Evolutionary conservation across 1,284 basidiomycete genomes (phyloP), one percentile per base, ranked within the genome.

Genomic region (Apiotrichum siamense): DNA sequence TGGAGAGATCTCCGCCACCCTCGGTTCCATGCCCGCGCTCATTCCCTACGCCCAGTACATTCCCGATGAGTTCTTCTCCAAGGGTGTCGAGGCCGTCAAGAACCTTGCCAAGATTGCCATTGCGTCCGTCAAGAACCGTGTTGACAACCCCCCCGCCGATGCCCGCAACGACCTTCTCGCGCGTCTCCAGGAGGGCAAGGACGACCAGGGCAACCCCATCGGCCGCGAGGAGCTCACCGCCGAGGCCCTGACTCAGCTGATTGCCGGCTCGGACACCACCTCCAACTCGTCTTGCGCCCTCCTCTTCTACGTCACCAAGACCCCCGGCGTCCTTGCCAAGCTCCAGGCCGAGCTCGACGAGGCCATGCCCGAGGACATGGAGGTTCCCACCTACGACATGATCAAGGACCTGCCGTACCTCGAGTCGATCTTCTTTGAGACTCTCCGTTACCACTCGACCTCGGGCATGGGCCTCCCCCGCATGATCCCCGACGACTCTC

Each of bases 221-320:
- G 46, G 33, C 39, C 56, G 52, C 52, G 52, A 57, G 56, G 89
- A 93, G 67, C 75, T 93, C 55, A 93, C 88, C 2, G 88, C 88
- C 1, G 89, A 93, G 73, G 88, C 86, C 20, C 74, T 88, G 36
- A 91, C 88, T 2, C 84, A 91, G 58, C 79, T 92, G 20, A 89
- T 92, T 59, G 89, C 88, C 26, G 87, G 86, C 3, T 57, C 56
- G 4, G 56, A 57, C 56, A 57, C 56, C 3, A 57, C 86, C 2
- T 88, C 87, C 46, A 89, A 88, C 74, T 88, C 87, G 20, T 86
- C 85, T 3, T 88, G 86, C 60, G 88, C 87, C 10, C 88, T 93
- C 63, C 79, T 88, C 15, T 91, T 87, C 76, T 81, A 88, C 72
- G 80, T 93, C 54, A 83, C 86, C 11, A 73, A 75, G 27, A 81